Conservation (phyloP, 2,329 filamentous ascomycete genomes). For the Madurella fahalii region DNA sequence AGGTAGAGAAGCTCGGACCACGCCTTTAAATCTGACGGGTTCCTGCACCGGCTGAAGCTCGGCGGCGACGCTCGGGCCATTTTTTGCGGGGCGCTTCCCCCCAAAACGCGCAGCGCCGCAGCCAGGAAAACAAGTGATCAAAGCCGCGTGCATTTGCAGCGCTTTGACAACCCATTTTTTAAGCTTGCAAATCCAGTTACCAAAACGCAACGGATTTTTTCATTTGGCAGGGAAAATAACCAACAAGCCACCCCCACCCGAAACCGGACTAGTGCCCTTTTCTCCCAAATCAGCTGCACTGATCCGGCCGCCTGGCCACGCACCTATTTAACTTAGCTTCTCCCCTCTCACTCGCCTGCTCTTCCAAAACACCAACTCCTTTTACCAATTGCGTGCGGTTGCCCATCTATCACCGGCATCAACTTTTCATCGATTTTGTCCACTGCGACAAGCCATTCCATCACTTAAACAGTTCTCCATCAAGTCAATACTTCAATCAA, state of each 20-base stretch:
- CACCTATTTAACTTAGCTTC: constrained; percentile 18
- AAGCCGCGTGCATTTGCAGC: constrained; percentile 17
- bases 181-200: constrained; percentile 11
- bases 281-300: constrained; percentile 19
- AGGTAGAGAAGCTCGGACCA: background rate
- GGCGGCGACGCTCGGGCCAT: constrained; percentile 6
- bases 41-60: background rate
- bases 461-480: constrained; percentile 31
- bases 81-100: constrained; percentile 4
- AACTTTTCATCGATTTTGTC: constrained; percentile 16
- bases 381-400: constrained; percentile 21
- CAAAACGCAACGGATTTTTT: background rate
- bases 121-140: constrained; percentile 13
- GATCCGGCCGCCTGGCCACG: constrained; percentile 11
- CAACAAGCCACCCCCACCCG: constrained; percentile 15
- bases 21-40: background rate
- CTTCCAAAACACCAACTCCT: constrained; percentile 10
- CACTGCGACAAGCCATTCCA: constrained; percentile 11
- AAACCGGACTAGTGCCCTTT: constrained; percentile 25
- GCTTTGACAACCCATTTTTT: constrained; percentile 12
- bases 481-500: constrained; percentile 43
- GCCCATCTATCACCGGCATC: constrained; percentile 15
- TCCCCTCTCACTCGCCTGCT: constrained; percentile 13
- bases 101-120: constrained; percentile 17
- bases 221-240: constrained; percentile 11